Base-by-base conservation (phyloP, 2,329 filamentous ascomycete genomes). In the Stagonosporopsis rhizophila region DNA sequence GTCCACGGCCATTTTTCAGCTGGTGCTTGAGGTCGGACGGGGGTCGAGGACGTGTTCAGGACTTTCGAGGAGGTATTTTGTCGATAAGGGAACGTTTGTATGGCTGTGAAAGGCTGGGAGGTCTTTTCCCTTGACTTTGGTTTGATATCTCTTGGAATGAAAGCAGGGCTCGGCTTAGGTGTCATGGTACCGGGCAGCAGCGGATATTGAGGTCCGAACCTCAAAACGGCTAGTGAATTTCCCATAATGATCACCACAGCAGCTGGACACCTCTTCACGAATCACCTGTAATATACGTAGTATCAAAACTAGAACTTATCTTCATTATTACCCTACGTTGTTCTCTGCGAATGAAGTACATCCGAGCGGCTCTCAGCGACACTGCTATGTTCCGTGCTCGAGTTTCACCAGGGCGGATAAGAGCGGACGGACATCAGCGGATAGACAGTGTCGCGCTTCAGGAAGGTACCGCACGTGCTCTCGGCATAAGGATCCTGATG, bases 401-500 rank as follows among this genome's bases (percentile, higher is more conserved):
- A 20, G 28, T 28, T 39, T 15, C 20, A 20, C 17, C 20, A 14
- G 28, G 28, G 47, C 66, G 65, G 65, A 66, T 68, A 65, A 52
- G 39, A 37, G 56, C 66, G 66, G 66, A 57, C 22, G 61, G 66
- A 62, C 56, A 65, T 34, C 56, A 52, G 53, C 65, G 66, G 64
- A 57, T 56, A 59, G 51, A 45, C 19, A 27, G 17, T 17, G 30
- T 54, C 61, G 42, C 53, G 42, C 53, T 51, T 65, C 52, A 52
- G 60, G 65, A 52, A 60, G 52, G 58, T 52, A 55, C 52, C 39
- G 52, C 64, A 65, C 60, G 65, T 68, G 65, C 61, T 61, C 67
- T 69, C 65, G 67, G 67, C 65, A 67, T 66, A 69, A 66, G 62
- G 39, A 35, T 32, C 39, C 22, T 50, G 51, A 67, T 67, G 62